These are phyloP conservation scores for Halteria grandinella DNA, from an alignment of 73 alveolate species.

Conservation along the genomic window DNA sequence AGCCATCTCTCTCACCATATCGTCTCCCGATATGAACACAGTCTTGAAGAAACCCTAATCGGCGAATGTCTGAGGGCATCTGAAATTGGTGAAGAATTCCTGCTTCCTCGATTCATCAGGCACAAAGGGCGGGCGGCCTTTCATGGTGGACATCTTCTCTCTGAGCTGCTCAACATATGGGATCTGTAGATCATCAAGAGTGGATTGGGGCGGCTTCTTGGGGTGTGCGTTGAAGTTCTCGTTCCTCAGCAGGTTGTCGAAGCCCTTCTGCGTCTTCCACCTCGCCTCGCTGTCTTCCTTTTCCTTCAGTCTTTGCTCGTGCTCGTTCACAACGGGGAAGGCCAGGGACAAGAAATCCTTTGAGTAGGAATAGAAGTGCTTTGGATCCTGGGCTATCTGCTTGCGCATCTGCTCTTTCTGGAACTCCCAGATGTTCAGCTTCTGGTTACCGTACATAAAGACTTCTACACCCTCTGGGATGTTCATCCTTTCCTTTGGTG, in stretches of 20 bases:
- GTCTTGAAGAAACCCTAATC: constrained; percentile 67
- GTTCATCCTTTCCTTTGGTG: constrained; percentile 54
- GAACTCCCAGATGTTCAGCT: constrained; percentile 66
- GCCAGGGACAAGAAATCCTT: constrained; percentile 60
- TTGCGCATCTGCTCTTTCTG: constrained; percentile 68
- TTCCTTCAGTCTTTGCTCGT: constrained; percentile 50
- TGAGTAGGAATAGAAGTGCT: constrained; percentile 71
- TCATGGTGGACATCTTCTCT: constrained; percentile 46
- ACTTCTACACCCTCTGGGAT: constrained; percentile 75
- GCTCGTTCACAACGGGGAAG: constrained; percentile 76
- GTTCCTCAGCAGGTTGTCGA: constrained; percentile 46
- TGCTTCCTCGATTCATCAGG: constrained; percentile 30
- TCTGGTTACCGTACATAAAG: constrained; percentile 70
- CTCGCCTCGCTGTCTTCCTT: constrained; percentile 56
- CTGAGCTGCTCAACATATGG: constrained; percentile 58
- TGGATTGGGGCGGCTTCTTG: constrained; percentile 60
- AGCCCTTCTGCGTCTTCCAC: constrained; percentile 71
- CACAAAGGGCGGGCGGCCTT: constrained; percentile 9
- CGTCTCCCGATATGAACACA: constrained; percentile 72
- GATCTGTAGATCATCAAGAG: constrained; percentile 51
- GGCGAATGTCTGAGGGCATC: constrained; percentile 48
- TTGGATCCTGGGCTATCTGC: constrained; percentile 51
- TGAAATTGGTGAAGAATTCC: constrained; percentile 33
- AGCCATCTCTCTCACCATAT: constrained; percentile 59
- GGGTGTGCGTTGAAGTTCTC: constrained; percentile 59